These are phyloP conservation scores for Mycena kentingensis DNA, from an alignment of 768 basidiomycete genomes.

Conservation along the genomic window DNA sequence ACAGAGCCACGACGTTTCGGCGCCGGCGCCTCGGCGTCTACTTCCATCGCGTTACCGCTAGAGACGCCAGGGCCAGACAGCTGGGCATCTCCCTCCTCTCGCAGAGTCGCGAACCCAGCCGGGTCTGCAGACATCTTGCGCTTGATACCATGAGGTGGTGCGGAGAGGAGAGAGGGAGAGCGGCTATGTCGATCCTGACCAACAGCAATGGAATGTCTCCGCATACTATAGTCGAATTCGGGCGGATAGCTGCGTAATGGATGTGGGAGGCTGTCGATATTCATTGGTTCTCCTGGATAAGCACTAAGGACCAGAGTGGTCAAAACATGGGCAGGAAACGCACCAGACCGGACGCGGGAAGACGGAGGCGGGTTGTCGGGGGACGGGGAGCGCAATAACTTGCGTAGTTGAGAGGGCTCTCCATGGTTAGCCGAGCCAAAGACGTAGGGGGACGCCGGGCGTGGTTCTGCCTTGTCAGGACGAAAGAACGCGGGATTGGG, in stretches of 20 bases:
- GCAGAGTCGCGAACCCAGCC: slow-evolving; percentile 47
- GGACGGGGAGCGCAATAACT: slow-evolving; percentile 61
- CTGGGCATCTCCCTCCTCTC: slow-evolving; percentile 67
- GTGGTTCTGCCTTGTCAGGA: slow-evolving; percentile 44
- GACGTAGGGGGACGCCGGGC: slow-evolving; percentile 67
- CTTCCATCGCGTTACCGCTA: slow-evolving; percentile 53
- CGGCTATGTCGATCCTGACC: slow-evolving; percentile 50
- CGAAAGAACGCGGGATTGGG: slow-evolving; percentile 20
- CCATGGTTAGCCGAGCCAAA: slow-evolving; percentile 64
- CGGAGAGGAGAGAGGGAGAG: slow-evolving; percentile 34
- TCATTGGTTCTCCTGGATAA: slow-evolving; percentile 36
- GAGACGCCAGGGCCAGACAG: slow-evolving; percentile 69
- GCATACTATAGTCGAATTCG: slow-evolving; percentile 69
- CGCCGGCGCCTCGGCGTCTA: slow-evolving; percentile 66
- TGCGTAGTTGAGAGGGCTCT: slow-evolving; percentile 54
- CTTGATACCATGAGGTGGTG: slow-evolving; percentile 69
- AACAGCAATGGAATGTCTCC: slow-evolving; percentile 71
- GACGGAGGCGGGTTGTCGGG: slow-evolving; percentile 37
- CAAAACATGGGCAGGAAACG: slow-evolving; percentile 21
- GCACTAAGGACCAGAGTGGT: slow-evolving; percentile 19
- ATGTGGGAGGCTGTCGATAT: slow-evolving; percentile 36
- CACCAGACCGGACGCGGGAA: slow-evolving; percentile 22
- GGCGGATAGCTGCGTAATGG: slow-evolving; percentile 31
- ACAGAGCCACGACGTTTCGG: slow-evolving; percentile 84
- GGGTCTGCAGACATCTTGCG: slow-evolving; percentile 82